Base-by-base conservation (phyloP, 768 basidiomycete genomes). In the Podaxis sp. region DNA sequence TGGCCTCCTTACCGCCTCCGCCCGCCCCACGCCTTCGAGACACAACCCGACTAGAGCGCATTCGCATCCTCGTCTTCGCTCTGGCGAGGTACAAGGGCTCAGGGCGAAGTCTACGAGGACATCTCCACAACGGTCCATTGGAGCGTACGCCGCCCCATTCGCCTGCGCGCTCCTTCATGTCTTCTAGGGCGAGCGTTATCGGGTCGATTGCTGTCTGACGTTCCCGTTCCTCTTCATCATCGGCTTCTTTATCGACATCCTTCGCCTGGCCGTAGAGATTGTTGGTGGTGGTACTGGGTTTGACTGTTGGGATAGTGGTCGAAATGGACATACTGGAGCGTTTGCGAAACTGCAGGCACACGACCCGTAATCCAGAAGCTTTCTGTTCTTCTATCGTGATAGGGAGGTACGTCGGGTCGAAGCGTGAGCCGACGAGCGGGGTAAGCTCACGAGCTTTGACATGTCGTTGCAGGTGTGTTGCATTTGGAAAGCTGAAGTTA, bases 341-440 rank as follows among this genome's bases (percentile, higher is more conserved):
- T 28, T 55, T 61, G 10, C 53, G 59, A 18, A 61, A 61, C 32
- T 61, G 59, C 5, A 61, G 50, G 48, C 59, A 61, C 0, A 61
- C 59, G 10, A 61, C 52, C 5, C 59, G 32, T n/a, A 61, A 28
- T 11, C 59, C 59, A 10, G 59, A 61, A 7, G 59, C 59, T 18
- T 37, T 47, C 28, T 61, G 59, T 27, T 61, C 59, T 28, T 61
- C 59, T 11, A 27, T 54, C 21, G 59, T 61, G 6, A 61, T 16
- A 2, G 59, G 59, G 23, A 61, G 52, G 32, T 61, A 61, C 7
- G 59, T 47, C n/a, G 59, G 59, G 38, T 61, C 59, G 32, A 54
- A 54, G 1, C 59, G 44, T 9, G 59, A 61, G 13, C 59, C 59
- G n/a, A 61, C 59, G 4, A 61, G 46, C 5, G 59, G 59, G 18